Conservation (phyloP, 805 yeast species). For the Wickerhamiella sergipiensis region DNA sequence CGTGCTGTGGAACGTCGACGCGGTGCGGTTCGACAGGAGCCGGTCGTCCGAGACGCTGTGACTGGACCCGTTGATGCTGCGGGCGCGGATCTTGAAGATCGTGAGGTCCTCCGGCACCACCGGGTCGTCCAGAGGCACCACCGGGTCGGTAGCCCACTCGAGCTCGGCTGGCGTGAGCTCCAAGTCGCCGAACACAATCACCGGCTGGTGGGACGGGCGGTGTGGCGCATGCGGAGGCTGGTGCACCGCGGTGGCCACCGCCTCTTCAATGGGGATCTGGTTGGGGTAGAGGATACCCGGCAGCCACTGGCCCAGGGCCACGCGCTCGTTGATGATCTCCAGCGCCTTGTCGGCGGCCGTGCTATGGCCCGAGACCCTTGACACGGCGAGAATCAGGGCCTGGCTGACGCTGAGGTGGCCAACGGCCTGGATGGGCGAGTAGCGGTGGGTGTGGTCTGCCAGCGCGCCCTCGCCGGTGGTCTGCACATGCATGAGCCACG, state of each 20-base stretch:
- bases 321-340: constrained; percentile 8
- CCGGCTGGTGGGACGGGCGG: neutral
- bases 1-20: neutral
- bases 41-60: neutral
- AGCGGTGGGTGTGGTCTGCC: neutral
- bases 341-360: constrained; percentile 7
- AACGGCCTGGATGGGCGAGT: neutral
- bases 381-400: constrained; percentile 10
- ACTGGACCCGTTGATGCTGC: neutral
- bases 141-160: constrained; percentile 6
- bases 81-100: neutral
- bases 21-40: neutral
- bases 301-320: constrained; percentile 11
- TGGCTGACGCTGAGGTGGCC: constrained; percentile 4
- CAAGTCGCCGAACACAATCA: constrained; percentile 2
- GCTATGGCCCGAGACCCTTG: constrained; percentile 3
- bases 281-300: constrained; percentile 16
- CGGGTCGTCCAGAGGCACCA: constrained; percentile 9
- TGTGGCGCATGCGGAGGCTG: constrained; percentile 1
- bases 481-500: constrained; percentile 8
- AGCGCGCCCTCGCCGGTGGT: neutral
- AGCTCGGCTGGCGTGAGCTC: constrained; percentile 6
- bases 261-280: constrained; percentile 6
- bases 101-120: constrained; percentile 6
- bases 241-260: constrained; percentile 4